Base-by-base conservation (phyloP, 2,329 filamentous ascomycete species). In the Colletotrichum abscissum region DNA sequence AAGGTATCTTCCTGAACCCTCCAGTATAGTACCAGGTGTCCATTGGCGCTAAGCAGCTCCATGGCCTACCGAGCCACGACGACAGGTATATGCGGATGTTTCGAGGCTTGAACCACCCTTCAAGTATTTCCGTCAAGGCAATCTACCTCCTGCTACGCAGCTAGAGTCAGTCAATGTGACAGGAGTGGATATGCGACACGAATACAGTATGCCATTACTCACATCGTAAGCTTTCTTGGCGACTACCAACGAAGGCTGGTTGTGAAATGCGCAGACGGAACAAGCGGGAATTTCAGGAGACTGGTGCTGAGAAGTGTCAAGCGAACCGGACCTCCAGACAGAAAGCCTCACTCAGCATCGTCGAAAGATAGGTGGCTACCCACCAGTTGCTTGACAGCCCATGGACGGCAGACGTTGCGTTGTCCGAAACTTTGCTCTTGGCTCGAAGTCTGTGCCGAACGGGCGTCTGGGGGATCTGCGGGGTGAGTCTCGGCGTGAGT, bases 401-500 rank as follows among this genome's bases (percentile, higher is more conserved):
- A 65, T 49, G 42, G 55, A 46, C 19, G 9, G 26, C 55, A 19
- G 1, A 14, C 7, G 19, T 12, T 26, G 12, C 30, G 28, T 65
- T 60, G 59, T n/a, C 24, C 19, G 46, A 62, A 16, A 16, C 1
- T 4, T 33, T 33, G 12, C n/a, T 42, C 55, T 65, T 73, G 67
- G 60, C 67, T 22, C 11, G 30, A 46, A 11, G 24, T 19, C 56
- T 73, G 65, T 73, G 70, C 70, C 60, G 67, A 70, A 65, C 26
- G 59, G 42, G 55, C 56, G 35, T 73, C 60, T 52, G 67, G 67
- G 60, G 66, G 28, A 65, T 62, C 56, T 57, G 67, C 67, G 56
- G 70, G 67, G 60, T 16, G 60, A 59, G 59, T 73, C 70, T 46
- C 19, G 42, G 42, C 42, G 42, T 7, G 42, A 42, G 35, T 42